Base-by-base conservation (phyloP, 2,329 filamentous ascomycete species). In the Allantophomopsis cytisporea region DNA sequence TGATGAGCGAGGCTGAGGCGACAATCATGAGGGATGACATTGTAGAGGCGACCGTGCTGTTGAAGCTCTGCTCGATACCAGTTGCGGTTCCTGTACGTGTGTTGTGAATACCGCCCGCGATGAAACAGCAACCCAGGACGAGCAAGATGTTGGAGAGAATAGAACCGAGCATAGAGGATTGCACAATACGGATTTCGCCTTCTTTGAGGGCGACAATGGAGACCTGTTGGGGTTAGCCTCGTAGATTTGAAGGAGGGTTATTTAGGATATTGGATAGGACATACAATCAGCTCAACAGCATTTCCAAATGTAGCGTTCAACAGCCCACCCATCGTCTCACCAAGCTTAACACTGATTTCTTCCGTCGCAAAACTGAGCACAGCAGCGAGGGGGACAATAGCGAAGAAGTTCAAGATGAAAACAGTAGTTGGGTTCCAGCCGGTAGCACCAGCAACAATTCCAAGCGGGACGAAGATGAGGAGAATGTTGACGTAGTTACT, bases 91-190 rank as follows among this genome's bases (percentile, higher is more conserved):
- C 55, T 44, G 70, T 66, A 41, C 64, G 64, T 54, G 70, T 69
- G 61, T 78, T 76, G 45, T 69, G 67, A 43, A 86, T 63, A 23
- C 83, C 83, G 40, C 83, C 83, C 40, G 83, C 71, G 47, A 87
- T 66, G 63, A 86, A 86, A 60, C 81, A 86, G 69, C 83, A 84
- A 50, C 82, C 81, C 55, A 87, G 71, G 36, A 87, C 89, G 16
- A 96, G 75, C 7, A 96, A 71, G 47, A 95, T 80, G 60, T 96
- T 96, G 47, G 89, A 95, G 31, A 96, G 69, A 50, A 96, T 94
- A 54, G 84, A 93, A 36, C 91, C 89, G 28, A 96, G 77, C 88
- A 96, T 96, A 47, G 86, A 94, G 15, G 89, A 83, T 63, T 96
- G 91, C n/a, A 96, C 89, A 47, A 96, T 88, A 52, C 89, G 80